Conservation (phyloP, 441 rosid species). For the Flueggea neowawraea region DNA sequence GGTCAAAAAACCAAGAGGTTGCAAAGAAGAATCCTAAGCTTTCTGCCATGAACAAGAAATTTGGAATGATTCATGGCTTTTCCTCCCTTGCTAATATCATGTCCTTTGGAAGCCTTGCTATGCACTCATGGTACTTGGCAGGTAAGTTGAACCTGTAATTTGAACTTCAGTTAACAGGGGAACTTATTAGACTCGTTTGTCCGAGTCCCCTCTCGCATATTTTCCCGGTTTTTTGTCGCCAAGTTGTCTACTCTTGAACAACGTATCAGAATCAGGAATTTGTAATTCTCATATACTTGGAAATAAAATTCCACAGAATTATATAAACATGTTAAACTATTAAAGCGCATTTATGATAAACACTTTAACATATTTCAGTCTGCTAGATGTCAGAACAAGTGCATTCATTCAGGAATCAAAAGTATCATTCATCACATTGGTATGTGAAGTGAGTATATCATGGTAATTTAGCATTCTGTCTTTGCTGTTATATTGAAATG, state of each 20-base stretch:
- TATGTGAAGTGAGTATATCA: too few species aligned
- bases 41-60: conserved; percentile 88
- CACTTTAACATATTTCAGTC: too few species aligned
- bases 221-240: not conserved
- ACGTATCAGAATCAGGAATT: conserved; percentile 9
- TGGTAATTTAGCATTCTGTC: too few species aligned
- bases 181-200: not conserved
- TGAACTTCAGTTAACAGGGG: not conserved
- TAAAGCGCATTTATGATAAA: too few species aligned
- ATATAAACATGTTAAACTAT: too few species aligned
- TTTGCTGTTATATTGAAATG: too few species aligned
- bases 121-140: conserved; percentile 83
- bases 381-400: too few species aligned
- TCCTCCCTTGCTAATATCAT: conserved; percentile 78
- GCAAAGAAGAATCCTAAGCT: conserved; percentile 72
- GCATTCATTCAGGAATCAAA: too few species aligned
- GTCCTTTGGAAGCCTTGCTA: conserved; percentile 74
- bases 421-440: too few species aligned
- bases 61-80: conserved; percentile 80
- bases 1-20: conserved; percentile 66
- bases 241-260: conserved; percentile 11
- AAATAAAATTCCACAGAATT: conserved; percentile 10
- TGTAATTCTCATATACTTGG: not conserved
- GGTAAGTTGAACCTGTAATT: conserved; percentile 64
- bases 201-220: not conserved